Percentiles rank a stretch among this genome's conserved stretches.
These are phyloP conservation scores for Paecilomyces fulvus DNA, from an alignment of 2,329 filamentous ascomycete species.

Conservation along the genomic window DNA sequence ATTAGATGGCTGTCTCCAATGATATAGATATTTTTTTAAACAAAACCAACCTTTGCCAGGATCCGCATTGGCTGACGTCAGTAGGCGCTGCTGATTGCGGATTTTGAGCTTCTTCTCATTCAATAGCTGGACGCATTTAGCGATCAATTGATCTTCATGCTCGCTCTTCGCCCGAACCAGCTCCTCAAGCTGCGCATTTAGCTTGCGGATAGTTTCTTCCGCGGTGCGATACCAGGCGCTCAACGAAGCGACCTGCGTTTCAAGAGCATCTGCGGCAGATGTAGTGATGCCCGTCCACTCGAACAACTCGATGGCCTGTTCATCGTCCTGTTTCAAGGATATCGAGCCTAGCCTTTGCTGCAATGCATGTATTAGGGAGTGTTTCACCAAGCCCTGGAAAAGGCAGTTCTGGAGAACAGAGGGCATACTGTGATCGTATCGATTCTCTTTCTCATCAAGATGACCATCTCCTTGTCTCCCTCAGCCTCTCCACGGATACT, in stretches of 20 bases:
- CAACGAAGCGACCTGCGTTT: conserved; percentile 33
- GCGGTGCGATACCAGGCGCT: conserved; percentile 35
- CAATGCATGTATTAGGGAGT: conserved; percentile 9
- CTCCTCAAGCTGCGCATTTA: conserved; percentile 49
- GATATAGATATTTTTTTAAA: not conserved
- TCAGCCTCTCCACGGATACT: conserved; percentile 15
- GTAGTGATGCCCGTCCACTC: conserved; percentile 48
- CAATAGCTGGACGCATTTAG: conserved; percentile 49
- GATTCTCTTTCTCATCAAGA: conserved; percentile 35
- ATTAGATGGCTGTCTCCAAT: not conserved
- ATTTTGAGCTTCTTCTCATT: conserved; percentile 60
- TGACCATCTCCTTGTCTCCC: conserved; percentile 27
- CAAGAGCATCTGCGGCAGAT: conserved; percentile 33
- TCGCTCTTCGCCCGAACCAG: conserved; percentile 49
- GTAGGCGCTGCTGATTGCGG: conserved; percentile 50
- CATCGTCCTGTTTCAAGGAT: conserved; percentile 43
- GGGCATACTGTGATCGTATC: conserved; percentile 42
- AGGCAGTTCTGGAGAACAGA: not conserved
- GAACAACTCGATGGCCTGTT: conserved; percentile 47
- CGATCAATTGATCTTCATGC: conserved; percentile 49
- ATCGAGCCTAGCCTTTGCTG: conserved; percentile 49
- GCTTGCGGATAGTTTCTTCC: conserved; percentile 41
- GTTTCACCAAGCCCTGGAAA: not conserved
- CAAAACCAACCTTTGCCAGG: conserved; percentile 23
- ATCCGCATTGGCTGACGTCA: conserved; percentile 43